A percentile compares a stretch with the other conserved stretches of the same genome.
Evolutionary conservation across 768 basidiomycete species (phyloP).

Genomic region (Boletus edulis): DNA sequence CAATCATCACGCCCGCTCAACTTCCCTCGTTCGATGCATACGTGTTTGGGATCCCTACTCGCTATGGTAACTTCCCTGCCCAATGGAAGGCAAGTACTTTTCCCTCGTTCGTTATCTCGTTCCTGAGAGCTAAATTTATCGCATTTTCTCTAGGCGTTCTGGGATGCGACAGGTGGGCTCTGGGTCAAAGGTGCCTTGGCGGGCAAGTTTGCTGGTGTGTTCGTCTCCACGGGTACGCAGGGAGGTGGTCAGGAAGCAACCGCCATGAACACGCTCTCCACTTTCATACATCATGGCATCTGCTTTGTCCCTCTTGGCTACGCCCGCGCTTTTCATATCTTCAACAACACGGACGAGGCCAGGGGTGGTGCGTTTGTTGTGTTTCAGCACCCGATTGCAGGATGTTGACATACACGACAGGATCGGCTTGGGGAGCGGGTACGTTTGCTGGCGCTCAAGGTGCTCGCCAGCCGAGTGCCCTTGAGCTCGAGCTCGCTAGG

Average conservation of each 20-base stretch:
- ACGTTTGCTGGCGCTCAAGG: conserved; percentile 51
- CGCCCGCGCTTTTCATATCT: conserved; percentile 40
- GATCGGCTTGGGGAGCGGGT: conserved; percentile 78
- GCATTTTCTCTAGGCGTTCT: conserved; percentile 50
- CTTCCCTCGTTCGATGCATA: conserved; percentile 66
- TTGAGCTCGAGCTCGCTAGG: conserved; percentile 51
- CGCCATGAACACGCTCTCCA: conserved; percentile 48
- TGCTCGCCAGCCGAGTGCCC: conserved; percentile 43
- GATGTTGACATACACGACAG: conserved; percentile 30
- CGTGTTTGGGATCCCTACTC: conserved; percentile 75
- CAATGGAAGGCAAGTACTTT: conserved; percentile 66
- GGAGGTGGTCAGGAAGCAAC: conserved; percentile 83
- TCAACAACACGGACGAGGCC: conserved; percentile 45
- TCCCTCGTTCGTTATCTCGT: background rate
- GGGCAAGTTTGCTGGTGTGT: conserved; percentile 75
- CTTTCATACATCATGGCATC: conserved; percentile 71
- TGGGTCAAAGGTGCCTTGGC: conserved; percentile 59
- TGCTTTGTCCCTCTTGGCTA: conserved; percentile 75
- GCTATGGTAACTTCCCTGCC: conserved; percentile 77
- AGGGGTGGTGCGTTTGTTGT: conserved; percentile 51
- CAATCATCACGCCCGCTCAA: conserved; percentile 54
- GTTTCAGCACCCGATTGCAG: background rate
- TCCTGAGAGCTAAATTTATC: conserved; percentile 4
- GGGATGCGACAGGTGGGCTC: conserved; percentile 69
- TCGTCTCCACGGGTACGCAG: conserved; percentile 68